Percentiles rank a stretch among this genome's conserved stretches.
Evolutionary conservation across 2,329 filamentous ascomycete species (phyloP).

Genomic region (Hypomyces perniciosus): DNA sequence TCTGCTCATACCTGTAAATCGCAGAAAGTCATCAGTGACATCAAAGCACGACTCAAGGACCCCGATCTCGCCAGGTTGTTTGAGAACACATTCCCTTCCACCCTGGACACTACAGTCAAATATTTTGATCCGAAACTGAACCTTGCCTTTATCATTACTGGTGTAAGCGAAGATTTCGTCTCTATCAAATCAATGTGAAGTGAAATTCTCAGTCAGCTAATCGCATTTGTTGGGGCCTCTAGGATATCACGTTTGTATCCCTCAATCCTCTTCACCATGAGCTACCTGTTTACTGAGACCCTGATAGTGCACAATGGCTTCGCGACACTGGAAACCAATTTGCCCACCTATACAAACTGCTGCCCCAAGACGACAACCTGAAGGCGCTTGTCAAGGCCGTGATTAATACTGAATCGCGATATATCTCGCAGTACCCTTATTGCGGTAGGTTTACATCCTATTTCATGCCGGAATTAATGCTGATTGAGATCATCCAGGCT

Average conservation of each 20-base stretch:
- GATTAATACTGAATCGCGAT: slow-evolving; percentile 66
- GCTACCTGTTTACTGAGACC: background rate
- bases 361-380: slow-evolving; percentile 52
- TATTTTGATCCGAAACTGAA: slow-evolving; percentile 63
- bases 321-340: slow-evolving; percentile 75
- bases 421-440: slow-evolving; percentile 65
- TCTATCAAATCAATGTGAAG: no score
- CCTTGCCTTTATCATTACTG: slow-evolving; percentile 75
- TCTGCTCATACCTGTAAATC: background rate
- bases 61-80: slow-evolving; percentile 72
- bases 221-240: background rate
- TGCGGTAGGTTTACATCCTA: slow-evolving; percentile 39
- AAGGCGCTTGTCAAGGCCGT: slow-evolving; percentile 63
- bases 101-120: slow-evolving; percentile 72
- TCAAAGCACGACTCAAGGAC: slow-evolving; percentile 37
- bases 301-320: slow-evolving; percentile 53
- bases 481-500: slow-evolving; percentile 43
- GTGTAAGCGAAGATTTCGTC: slow-evolving; percentile 61
- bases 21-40: slow-evolving; percentile 24
- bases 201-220: slow-evolving; percentile 26
- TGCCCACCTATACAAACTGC: slow-evolving; percentile 59
- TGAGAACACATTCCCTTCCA: slow-evolving; percentile 79
- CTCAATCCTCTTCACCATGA: background rate
- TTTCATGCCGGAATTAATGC: background rate
- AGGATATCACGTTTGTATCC: slow-evolving; percentile 22